Conservation (phyloP, 2,329 filamentous ascomycete species). For the Alternaria incomplexa region DNA sequence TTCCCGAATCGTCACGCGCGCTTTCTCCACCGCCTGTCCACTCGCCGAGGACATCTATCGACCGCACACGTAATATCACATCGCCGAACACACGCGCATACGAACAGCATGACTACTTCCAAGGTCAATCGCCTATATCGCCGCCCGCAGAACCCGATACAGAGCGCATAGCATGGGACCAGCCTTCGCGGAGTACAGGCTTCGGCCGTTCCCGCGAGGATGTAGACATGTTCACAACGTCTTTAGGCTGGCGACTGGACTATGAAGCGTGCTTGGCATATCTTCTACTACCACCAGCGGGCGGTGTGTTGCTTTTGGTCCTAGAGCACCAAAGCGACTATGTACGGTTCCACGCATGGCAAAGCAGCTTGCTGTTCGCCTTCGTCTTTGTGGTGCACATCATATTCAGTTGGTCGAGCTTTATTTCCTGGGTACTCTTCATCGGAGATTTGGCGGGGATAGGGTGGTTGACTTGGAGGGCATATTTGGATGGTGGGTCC, state of each 20-base stretch:
- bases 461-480: constrained; percentile 74
- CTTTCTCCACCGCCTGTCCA: constrained; percentile 70
- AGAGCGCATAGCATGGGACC: constrained; percentile 41
- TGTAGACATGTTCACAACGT: constrained; percentile 84
- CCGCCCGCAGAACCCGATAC: constrained; percentile 17
- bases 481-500: constrained; percentile 79
- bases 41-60: constrained; percentile 49
- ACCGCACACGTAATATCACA: constrained; percentile 40
- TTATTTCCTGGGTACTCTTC: constrained; percentile 85
- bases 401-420: constrained; percentile 81
- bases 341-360: constrained; percentile 97
- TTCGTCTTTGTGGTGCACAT: constrained; percentile 75
- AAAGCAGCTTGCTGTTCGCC: constrained; percentile 83
- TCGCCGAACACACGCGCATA: constrained; percentile 42
- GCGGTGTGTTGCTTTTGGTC: constrained; percentile 82
- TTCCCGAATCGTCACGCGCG: constrained; percentile 81
- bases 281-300: constrained; percentile 80
- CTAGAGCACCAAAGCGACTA: constrained; percentile 96
- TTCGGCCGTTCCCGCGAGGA: constrained; percentile 62
- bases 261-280: constrained; percentile 93
- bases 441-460: constrained; percentile 77
- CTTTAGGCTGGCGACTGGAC: constrained; percentile 82
- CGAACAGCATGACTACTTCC: constrained; percentile 52
- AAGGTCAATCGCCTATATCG: constrained; percentile 8
- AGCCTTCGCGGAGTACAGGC: constrained; percentile 9